A percentile compares a stretch with the other conserved stretches of the same genome.
phyloP scores from a whole-genome alignment of 1,139 yeast genomes.

The Debaryomyces nepalensis region DNA sequence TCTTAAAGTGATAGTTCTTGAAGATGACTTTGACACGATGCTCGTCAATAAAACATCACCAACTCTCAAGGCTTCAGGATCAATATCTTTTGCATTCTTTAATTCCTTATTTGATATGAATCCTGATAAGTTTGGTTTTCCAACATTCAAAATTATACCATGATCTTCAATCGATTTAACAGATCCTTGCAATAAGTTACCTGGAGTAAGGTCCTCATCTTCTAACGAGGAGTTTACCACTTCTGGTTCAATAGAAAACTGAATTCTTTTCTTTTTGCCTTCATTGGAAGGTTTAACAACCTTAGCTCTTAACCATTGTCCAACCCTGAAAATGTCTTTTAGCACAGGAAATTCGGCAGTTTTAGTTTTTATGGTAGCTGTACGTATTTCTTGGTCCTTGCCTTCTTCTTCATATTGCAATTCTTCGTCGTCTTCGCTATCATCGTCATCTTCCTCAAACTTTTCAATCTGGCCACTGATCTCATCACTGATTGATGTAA shows the following conservation, averaged over 20 bases:
- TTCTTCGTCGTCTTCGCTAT: slow-evolving; percentile 48
- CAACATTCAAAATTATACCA: slow-evolving; percentile 79
- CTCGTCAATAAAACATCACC: slow-evolving; percentile 59
- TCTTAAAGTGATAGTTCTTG: slow-evolving; percentile 67
- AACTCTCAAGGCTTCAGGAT: slow-evolving; percentile 23
- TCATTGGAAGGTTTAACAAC: slow-evolving; percentile 56
- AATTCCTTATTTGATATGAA: slow-evolving; percentile 77
- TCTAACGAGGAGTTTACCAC: slow-evolving; percentile 65
- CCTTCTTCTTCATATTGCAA: slow-evolving; percentile 43
- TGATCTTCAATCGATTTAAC: slow-evolving; percentile 87
- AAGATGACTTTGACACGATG: slow-evolving; percentile 47
- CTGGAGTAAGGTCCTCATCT: slow-evolving; percentile 65
- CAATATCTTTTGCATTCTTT: slow-evolving; percentile 26
- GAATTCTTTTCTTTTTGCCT: slow-evolving; percentile 63
- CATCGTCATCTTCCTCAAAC: slow-evolving; percentile 46
- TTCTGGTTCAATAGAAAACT: slow-evolving; percentile 76
- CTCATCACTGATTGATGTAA: slow-evolving; percentile 72
- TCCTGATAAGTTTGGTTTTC: slow-evolving; percentile 60
- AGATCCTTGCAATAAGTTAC: slow-evolving; percentile 73
- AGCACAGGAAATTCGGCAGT: slow-evolving; percentile 58
- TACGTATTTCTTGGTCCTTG: slow-evolving; percentile 33
- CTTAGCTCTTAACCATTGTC: slow-evolving; percentile 86
- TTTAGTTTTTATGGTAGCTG: slow-evolving; percentile 32
- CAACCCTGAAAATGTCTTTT: slow-evolving; percentile 58
- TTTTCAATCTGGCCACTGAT: slow-evolving; percentile 61